Evolutionary conservation across 768 basidiomycete species (phyloP), one percentile per base, ranked within the genome.

Genomic region (Punctularia strigosozonata): DNA sequence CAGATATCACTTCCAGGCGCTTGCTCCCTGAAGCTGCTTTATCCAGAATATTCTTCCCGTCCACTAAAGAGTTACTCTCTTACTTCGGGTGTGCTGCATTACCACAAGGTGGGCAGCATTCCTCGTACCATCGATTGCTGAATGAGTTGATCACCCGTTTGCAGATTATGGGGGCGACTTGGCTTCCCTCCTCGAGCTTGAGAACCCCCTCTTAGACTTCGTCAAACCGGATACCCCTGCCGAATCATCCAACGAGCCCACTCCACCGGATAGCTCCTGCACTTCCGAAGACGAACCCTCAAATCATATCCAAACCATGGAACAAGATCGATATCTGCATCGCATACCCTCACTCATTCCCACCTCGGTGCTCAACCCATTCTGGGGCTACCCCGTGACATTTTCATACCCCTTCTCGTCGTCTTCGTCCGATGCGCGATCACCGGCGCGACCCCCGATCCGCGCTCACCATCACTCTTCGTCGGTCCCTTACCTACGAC

Each of bases 141-240:
- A 24, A n/a, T 34, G 41, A 24, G 39, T 44, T 59, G 41, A 56
- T 44, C 38, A 35, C 26, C 41, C 41, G 38, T 48, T 33, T 31
- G 44, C 59, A 85, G 83, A 85, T 41, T 80, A 77, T 49, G 80
- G 81, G 36, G 83, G 82, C 44, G 57, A 50, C 44, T 62, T 84
- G 37, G 69, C 73, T 40, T 50, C 62, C 39, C 63, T 80, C 38
- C 57, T 61, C 49, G 56, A 59, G 40, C 58, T 79, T 42, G 62
- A 66, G 31, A 68, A 76, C 60, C 68, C 74, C 40, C 60, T 75
- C 48, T 49, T 33, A 42, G 39, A 42, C 38, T 38, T 43, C 46
- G 23, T 35, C 39, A 31, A 20, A 37, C 25, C 43, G 18, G 22
- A 34, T 35, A n/a, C 36, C 42, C 19, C 13, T 30, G 17, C 34